These are phyloP conservation scores for Fusarium incarnatum DNA, from an alignment of 2,329 filamentous ascomycete genomes.

Conservation along the genomic window DNA sequence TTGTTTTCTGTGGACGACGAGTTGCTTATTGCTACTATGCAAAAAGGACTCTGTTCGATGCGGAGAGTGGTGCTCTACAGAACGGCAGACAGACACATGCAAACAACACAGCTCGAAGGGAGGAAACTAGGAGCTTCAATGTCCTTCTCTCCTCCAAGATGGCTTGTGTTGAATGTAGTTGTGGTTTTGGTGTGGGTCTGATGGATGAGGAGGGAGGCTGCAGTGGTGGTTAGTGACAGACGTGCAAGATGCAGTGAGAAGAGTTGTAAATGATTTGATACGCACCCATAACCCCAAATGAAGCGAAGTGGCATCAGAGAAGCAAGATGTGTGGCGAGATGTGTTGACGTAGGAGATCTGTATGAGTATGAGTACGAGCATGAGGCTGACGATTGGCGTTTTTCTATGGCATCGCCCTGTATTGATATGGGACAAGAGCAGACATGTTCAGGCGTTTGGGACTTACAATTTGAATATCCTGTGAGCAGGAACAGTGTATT, in stretches of 20 bases:
- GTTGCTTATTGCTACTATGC: background rate
- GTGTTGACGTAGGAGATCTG: constrained; percentile 35
- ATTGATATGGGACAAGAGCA: constrained; percentile 18
- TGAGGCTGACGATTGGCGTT: constrained; percentile 19
- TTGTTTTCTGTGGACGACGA: constrained; percentile 41
- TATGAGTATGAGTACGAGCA: constrained; percentile 25
- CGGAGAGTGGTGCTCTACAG: constrained; percentile 35
- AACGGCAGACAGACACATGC: constrained; percentile 38
- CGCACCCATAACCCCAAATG: constrained; percentile 44
- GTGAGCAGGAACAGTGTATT: constrained; percentile 1
- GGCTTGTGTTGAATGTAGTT: constrained; percentile 35
- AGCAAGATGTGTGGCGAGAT: constrained; percentile 32
- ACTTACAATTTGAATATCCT: background rate
- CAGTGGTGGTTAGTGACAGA: constrained; percentile 44
- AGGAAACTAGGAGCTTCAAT: constrained; percentile 28
- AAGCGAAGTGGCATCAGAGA: constrained; percentile 44
- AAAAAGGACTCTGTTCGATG: constrained; percentile 22
- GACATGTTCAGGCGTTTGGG: constrained; percentile 21
- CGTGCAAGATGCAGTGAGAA: constrained; percentile 47
- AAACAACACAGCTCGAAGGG: constrained; percentile 7
- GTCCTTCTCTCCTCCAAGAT: constrained; percentile 25
- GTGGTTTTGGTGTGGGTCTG: constrained; percentile 40
- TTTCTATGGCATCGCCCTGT: constrained; percentile 9
- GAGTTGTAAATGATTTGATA: constrained; percentile 50
- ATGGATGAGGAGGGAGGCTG: constrained; percentile 44